Evolutionary conservation across 352 stramenopile genomes (phyloP).

Genomic region (Pythium dissotocum): DNA sequence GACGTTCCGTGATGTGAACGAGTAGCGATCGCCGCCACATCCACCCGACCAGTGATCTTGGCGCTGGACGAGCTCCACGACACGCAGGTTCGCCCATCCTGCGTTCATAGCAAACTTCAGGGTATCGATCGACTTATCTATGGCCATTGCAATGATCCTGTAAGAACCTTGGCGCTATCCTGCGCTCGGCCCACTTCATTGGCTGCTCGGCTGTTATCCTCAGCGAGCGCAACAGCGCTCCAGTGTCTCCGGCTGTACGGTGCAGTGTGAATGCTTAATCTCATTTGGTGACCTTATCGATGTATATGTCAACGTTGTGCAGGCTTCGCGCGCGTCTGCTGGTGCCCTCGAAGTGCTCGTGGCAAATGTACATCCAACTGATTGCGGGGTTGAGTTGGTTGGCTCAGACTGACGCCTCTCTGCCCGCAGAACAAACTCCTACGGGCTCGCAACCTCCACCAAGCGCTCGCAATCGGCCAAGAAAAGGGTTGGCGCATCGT

Average conservation of each 20-base stretch:
- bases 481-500: conserved; percentile 76
- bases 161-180: conserved; percentile 76
- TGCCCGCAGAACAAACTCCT: conserved; percentile 55
- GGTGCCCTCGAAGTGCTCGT: conserved; percentile 74
- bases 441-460: conserved; percentile 68
- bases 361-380: conserved; percentile 47
- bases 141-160: no score
- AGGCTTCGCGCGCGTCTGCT: conserved; percentile 72
- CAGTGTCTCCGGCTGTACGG: conserved; percentile 62
- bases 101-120: neutral
- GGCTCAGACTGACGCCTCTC: neutral
- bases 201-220: conserved; percentile 64
- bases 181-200: conserved; percentile 79
- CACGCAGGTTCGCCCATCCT: conserved; percentile 43
- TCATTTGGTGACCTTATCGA: no score
- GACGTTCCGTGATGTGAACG: neutral
- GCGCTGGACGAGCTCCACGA: conserved; percentile 81
- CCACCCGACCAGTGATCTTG: conserved; percentile 55
- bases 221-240: conserved; percentile 71
- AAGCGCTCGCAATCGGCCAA: conserved; percentile 57
- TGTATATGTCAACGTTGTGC: neutral
- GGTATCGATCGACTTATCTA: neutral
- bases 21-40: conserved; percentile 32
- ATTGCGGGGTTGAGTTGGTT: neutral
- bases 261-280: no score